Percentiles rank a stretch among this genome's conserved stretches.
Evolutionary conservation across 176 grass and related monocot genomes (phyloP).

Genomic region (Carex pumila): DNA sequence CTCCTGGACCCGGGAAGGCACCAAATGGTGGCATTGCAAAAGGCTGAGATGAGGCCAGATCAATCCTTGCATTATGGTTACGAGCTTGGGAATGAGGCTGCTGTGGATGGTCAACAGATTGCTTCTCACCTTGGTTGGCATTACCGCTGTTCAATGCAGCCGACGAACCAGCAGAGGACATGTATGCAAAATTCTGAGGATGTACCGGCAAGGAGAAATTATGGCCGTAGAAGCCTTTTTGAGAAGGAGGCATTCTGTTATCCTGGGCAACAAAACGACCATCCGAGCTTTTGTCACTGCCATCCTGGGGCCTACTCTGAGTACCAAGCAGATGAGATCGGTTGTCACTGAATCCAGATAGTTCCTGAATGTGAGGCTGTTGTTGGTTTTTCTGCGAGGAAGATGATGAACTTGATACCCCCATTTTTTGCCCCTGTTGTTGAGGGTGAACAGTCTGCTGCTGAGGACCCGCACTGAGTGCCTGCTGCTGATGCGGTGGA

Average conservation of each 20-base stretch:
- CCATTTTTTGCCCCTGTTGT: conserved; percentile 41
- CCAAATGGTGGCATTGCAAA: conserved; percentile 84
- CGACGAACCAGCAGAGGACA: conserved; percentile 32
- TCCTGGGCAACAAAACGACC: conserved; percentile 25
- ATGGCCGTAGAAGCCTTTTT: conserved; percentile 46
- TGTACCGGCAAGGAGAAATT: conserved; percentile 55
- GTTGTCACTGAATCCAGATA: conserved; percentile 28
- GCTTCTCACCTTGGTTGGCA: conserved; percentile 55
- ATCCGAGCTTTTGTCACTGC: conserved; percentile 40
- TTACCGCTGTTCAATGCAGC: conserved; percentile 15
- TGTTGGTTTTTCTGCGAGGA: conserved; percentile 75
- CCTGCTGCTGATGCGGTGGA: conserved; percentile 55
- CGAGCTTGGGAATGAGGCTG: conserved; percentile 38
- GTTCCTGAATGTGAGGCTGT: conserved; percentile 46
- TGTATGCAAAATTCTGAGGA: conserved; percentile 57
- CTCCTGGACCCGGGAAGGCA: conserved; percentile 43
- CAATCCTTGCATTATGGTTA: conserved; percentile 58
- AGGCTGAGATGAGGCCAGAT: conserved; percentile 68
- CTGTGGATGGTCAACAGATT: conserved; percentile 44
- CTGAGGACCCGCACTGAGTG: conserved; percentile 22
- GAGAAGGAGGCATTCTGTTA: conserved; percentile 45
- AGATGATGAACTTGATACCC: conserved; percentile 38
- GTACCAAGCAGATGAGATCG: not conserved
- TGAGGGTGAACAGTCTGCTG: conserved; percentile 45
- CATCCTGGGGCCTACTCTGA: conserved; percentile 35